These are phyloP conservation scores for Trametes cingulata DNA, from an alignment of 768 basidiomycete genomes.

Conservation along the genomic window DNA sequence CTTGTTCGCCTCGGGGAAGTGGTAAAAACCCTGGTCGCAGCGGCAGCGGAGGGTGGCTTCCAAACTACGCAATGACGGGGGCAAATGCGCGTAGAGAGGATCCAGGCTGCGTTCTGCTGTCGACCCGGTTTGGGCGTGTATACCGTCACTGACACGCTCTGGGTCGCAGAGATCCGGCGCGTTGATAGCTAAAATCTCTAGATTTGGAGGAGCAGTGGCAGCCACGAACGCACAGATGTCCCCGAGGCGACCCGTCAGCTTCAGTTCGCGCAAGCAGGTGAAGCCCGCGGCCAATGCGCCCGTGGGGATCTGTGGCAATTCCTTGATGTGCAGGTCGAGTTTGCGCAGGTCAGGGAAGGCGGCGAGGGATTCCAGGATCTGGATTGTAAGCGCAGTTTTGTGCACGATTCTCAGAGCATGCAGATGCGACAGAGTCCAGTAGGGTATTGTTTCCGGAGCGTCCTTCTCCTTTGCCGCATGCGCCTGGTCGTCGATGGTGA, in stretches of 20 bases:
- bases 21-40: background rate
- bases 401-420: background rate
- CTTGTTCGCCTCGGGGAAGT: background rate
- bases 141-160: background rate
- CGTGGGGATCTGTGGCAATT: background rate
- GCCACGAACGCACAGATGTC: background rate
- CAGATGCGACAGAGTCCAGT: background rate
- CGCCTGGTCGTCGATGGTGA: background rate
- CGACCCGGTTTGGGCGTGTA: background rate
- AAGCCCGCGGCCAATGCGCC: background rate
- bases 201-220: background rate
- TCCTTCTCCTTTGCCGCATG: no score
- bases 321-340: background rate
- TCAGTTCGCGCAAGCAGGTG: background rate
- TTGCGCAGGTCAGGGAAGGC: background rate
- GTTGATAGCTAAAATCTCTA: background rate
- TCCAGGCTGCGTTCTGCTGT: background rate
- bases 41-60: background rate
- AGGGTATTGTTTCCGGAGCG: background rate
- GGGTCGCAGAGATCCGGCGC: background rate
- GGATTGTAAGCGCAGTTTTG: background rate
- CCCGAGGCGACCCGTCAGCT: background rate
- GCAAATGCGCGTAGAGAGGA: background rate
- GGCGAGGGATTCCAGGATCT: background rate
- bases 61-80: background rate